phyloP scores from a whole-genome alignment of 1,284 basidiomycete species.

The Sphaerobolus stellatus region DNA sequence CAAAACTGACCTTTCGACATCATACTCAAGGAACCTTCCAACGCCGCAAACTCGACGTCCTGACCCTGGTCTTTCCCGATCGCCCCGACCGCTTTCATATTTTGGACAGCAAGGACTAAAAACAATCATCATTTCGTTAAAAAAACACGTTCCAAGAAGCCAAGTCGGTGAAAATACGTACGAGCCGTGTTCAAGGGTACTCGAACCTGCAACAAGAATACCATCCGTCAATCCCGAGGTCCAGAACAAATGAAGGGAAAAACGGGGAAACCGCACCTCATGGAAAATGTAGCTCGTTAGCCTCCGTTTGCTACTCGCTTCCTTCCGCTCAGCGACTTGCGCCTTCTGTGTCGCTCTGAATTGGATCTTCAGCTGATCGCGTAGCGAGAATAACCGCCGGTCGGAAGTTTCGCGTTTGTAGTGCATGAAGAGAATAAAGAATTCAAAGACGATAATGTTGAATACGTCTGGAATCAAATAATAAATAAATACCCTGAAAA shows the following conservation, averaged over 20 bases:
- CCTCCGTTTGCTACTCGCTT: constrained; percentile 54
- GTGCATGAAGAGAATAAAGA: constrained; percentile 50
- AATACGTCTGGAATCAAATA: constrained; percentile 19
- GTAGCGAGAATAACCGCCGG: constrained; percentile 58
- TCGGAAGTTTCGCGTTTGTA: constrained; percentile 56
- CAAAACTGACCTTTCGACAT: constrained; percentile 72
- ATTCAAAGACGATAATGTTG: constrained; percentile 28
- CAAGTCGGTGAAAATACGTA: constrained; percentile 36
- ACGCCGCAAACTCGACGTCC: constrained; percentile 77
- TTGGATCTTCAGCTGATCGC: constrained; percentile 76
- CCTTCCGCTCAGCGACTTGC: constrained; percentile 76
- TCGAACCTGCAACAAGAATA: constrained; percentile 86
- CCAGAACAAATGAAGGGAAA: constrained; percentile 18
- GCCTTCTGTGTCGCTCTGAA: constrained; percentile 79
- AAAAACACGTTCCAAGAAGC: neutral
- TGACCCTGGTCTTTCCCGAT: constrained; percentile 64
- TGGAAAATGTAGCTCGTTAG: constrained; percentile 82
- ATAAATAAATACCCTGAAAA: neutral
- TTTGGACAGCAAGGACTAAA: constrained; percentile 81
- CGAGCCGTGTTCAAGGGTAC: constrained; percentile 89
- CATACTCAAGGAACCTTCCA: constrained; percentile 82
- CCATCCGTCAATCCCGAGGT: constrained; percentile 16
- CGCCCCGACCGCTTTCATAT: constrained; percentile 73
- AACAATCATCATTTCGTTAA: neutral
- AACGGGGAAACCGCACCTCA: constrained; percentile 46